Base-by-base conservation (phyloP, 1,284 basidiomycete genomes). In the Moesziomyces aphidis region DNA sequence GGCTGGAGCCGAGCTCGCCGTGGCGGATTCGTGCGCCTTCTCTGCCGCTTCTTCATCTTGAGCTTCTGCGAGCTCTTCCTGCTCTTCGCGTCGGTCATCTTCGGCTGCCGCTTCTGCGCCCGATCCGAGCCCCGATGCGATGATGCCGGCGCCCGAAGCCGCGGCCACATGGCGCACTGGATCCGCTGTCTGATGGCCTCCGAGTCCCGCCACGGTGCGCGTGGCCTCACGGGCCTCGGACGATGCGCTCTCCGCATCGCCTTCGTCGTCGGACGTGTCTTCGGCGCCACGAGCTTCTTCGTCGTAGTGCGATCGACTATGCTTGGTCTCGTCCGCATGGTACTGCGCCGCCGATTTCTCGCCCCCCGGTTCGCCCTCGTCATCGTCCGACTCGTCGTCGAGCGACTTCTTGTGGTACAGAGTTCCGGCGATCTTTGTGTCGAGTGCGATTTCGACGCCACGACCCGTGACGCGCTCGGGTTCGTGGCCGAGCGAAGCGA, bases 401-500 rank as follows among this genome's bases (percentile, higher is more conserved):
- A 71, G 34, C 50, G 56, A 59, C 50, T 70, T 70, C 21, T 70
- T 71, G 21, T 55, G 24, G 44, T 77, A 79, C 44, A 77, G 44
- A 6, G 61, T 52, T 0, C 79, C 79, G 8, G 79, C 79, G 57
- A 79, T 78, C 24, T 73, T 66, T 4, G 79, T 79, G 53, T 82
- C 80, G 17, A 71, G 31, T 7, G 80, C 80, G 9, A 82, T 46
- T 50, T 66, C 60, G 24, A 77, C 66, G 2, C 79, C 80, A 22
- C 66, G 44, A 0, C 80, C 80, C 15, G 80, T 82, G 15, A 80
- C 79, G 3, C 73, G 50, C 24, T 80, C 77, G 4, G 76, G 61
- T 26, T 80, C 77, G 44, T 80, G 78, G 5, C 82, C 82, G 23
- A 84, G 53, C 15, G 74, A 77, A 1, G 79, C 76, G 24, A 84